Base-by-base conservation (phyloP, 2,329 filamentous ascomycete genomes). In the Epichloe coenophiala region DNA sequence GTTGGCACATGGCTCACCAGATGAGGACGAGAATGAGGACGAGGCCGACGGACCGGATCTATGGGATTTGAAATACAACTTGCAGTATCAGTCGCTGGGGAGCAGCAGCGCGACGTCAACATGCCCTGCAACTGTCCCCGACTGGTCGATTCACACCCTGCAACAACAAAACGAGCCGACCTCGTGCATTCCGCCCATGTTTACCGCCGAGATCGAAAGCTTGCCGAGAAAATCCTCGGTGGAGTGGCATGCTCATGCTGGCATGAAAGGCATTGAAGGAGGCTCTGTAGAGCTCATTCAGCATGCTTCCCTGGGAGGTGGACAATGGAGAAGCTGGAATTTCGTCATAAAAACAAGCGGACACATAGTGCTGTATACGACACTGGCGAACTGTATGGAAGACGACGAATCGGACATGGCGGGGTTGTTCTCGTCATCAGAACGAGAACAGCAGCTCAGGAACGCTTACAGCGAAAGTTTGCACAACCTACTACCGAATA, bases 221-320 rank as follows among this genome's bases (percentile, higher is more conserved):
- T 73, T 98, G 12, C 93, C 93, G 1, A 78, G 87, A 19, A 73
- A 71, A 15, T 84, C 84, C 31, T 73, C 74, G 38, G 79, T 96
- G 11, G 93, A 98, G 69, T 98, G 91, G 90, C 84, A 87, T 57
- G 83, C 75, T 1, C 77, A 84, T 51, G 62, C 79, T 3, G 86
- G 87, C 0, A 65, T 85, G 6, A 63, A 64, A 9, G 51, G 56
- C 23, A 53, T 70, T 3, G 53, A 56, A 4, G 59, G 64, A 45
- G 51, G 58, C 13, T 60, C 57, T 4, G 59, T 59, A 35, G 61
- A 64, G 52, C 55, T 63, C 44, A 40, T 57, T 11, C 51, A 50
- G 39, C 40, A 21, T 9, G 23, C 31, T 9, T 53, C 61, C 37
- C 47, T 56, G 8, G 53, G 50, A 13, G 31, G 35, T 3, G 49